Conservation (phyloP, 805 yeast genomes). For the Starmerella apis region DNA sequence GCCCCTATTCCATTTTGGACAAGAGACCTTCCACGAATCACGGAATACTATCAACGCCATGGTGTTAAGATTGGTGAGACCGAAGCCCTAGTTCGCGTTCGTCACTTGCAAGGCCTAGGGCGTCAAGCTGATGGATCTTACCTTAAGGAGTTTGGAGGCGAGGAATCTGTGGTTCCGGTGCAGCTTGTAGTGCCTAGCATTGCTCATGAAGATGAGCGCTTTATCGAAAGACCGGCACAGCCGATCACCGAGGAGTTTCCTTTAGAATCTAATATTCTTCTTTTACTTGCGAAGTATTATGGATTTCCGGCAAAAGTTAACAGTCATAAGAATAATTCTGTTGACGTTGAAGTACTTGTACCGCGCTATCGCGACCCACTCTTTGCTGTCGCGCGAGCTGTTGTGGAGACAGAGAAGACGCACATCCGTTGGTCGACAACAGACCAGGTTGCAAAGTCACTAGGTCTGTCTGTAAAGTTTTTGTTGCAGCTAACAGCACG, state of each 20-base stretch:
- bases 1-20: slow-evolving; percentile 36
- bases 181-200: slow-evolving; percentile 73
- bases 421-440: slow-evolving; percentile 55
- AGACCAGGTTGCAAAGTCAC: slow-evolving; percentile 47
- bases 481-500: slow-evolving; percentile 71
- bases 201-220: slow-evolving; percentile 62
- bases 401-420: slow-evolving; percentile 48
- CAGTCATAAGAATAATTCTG: slow-evolving; percentile 31
- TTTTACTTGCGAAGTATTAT: slow-evolving; percentile 76
- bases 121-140: slow-evolving; percentile 65
- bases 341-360: slow-evolving; percentile 27
- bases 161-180: slow-evolving; percentile 53
- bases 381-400: slow-evolving; percentile 52
- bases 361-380: slow-evolving; percentile 34
- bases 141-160: slow-evolving; percentile 54
- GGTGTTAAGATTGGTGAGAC: slow-evolving; percentile 54
- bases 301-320: slow-evolving; percentile 56
- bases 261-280: slow-evolving; percentile 54
- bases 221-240: slow-evolving; percentile 55
- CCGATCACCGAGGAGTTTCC: slow-evolving; percentile 82
- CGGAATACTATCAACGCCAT: slow-evolving; percentile 37
- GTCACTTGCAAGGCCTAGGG: slow-evolving; percentile 64
- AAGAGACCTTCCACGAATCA: slow-evolving; percentile 35
- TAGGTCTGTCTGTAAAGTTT: slow-evolving; percentile 52
- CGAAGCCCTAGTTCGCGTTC: slow-evolving; percentile 55